Base-by-base conservation (phyloP, 2,329 filamentous ascomycete genomes). In the Arthrocladium fulminans region DNA sequence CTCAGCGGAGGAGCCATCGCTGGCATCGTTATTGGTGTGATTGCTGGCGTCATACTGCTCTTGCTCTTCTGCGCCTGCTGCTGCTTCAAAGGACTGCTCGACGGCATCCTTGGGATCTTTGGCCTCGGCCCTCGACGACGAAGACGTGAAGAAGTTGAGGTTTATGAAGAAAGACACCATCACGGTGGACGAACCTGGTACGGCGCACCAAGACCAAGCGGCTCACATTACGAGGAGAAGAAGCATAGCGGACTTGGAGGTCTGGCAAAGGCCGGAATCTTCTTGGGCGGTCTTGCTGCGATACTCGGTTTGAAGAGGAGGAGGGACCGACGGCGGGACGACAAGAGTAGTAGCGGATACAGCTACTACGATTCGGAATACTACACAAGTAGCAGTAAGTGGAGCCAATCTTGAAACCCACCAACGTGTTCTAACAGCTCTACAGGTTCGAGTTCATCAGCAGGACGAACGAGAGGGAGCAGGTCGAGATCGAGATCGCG, bases 1-100 rank as follows among this genome's bases (percentile, higher is more conserved):
- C 60, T 74, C 19, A 73, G 69, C 49, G 71, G 69, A 15, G 72
- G 72, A 19, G 71, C 71, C 1, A 74, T 74, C 49, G 72, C 72
- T 17, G 72, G 72, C 32, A 74, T 74, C 43, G 72, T 74, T 48
- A 71, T 74, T 46, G 72, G 72, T 34, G 65, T 67, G 15, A 65
- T 74, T 47, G 64, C 64, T 1, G 72, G 69, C 43, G 63, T 71
- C 9, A 59, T 72, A 41, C 55, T 73, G 10, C 57, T 74, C 30
- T 55, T 73, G 20, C 60, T 73, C 19, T 52, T 74, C 20, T 71
- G 68, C 54, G 60, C 63, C 45, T 72, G 66, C 54, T 58, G 65
- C 51, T 73, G 70, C 51, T 66, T 67, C 51, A 68, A 63, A 37
- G 65, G 67, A 9, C 56, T 64, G 23, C 47, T 73, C 20, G 64